Evolutionary conservation across 108 stramenopile species (phyloP), one percentile per base, ranked within the genome.

Genomic region (Nitzschia palea): DNA sequence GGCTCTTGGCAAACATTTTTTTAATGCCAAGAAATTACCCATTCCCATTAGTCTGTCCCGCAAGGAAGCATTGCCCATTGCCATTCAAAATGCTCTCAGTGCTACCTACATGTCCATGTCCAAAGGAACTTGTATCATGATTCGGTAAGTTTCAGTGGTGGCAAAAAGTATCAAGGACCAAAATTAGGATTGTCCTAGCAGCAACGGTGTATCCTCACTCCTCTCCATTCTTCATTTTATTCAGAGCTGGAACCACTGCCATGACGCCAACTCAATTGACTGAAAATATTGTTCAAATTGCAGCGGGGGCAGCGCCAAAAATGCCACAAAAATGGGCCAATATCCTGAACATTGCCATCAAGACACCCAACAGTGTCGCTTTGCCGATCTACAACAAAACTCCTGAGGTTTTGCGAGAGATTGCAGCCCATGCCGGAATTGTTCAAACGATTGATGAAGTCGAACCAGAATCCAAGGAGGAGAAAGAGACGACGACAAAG

Each of bases 241-340:
- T 25, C 30, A 83, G 81, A 45, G 88, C 87, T 20, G 96, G 92
- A 31, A 82, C 71, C 57, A 97, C 93, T n/a, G 67, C 71, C 53
- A 92, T 95, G 91, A 44, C 84, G 9, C 35, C 57, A n/a, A 28
- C 79, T n/a, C 56, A 86, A 26, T 65, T 96, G 29, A 65, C 71
- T 31, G 93, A 78, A 27, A 97, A 97, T 67, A 74, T 92, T 48
- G 14, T 68, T 28, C 78, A 89, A 15, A 83, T 95, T 34, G 68
- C 83, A 5, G 40, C 59, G 0, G 50, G 71, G 18, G 86, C 77
- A 2, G 86, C 81, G 0, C 68, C 68, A 0, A 90, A 91, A 50
- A 76, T 96, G 3, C 97, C 94, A 30, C 76, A 85, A 14, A 84
- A 86, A 60, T 97, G 97, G 97, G 79, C 86, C 43, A 96, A 96